Percentiles rank a stretch among this genome's conserved stretches.
phyloP scores from a whole-genome alignment of 441 rosid species.

The Iberis amara region DNA sequence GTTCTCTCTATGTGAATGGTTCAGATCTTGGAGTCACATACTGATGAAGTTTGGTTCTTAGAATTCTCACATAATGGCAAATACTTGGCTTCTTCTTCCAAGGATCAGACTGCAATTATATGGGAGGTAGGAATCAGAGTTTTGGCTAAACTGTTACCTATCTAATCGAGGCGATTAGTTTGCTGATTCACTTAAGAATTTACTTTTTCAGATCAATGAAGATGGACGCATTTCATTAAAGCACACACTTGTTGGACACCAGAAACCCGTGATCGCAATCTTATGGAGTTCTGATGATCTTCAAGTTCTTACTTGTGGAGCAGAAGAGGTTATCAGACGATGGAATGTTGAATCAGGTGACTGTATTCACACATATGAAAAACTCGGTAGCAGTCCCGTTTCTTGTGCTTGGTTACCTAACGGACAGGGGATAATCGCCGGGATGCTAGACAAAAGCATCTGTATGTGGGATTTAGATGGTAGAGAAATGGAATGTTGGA shows the following conservation, averaged over 20 bases:
- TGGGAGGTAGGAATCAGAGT: conserved; percentile 60
- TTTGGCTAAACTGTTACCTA: conserved; percentile 14
- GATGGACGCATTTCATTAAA: conserved; percentile 46
- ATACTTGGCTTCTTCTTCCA: conserved; percentile 80
- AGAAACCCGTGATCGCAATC: conserved; percentile 52
- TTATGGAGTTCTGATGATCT: conserved; percentile 62
- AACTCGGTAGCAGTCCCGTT: conserved; percentile 41
- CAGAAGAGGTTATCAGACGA: conserved; percentile 51
- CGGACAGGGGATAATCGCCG: conserved; percentile 48
- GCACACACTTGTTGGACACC: conserved; percentile 59
- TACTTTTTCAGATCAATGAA: conserved; percentile 42
- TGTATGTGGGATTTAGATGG: conserved; percentile 69
- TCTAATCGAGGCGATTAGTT: conserved; percentile 1
- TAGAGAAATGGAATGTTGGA: conserved; percentile 58
- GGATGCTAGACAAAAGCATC: conserved; percentile 54
- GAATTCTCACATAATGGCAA: conserved; percentile 83
- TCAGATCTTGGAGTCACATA: conserved; percentile 73
- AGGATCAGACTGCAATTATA: conserved; percentile 62
- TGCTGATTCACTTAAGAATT: conserved; percentile 14
- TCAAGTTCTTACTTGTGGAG: conserved; percentile 67
- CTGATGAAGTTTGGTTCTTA: conserved; percentile 87
- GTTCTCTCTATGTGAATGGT: conserved; percentile 34
- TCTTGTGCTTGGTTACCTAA: conserved; percentile 68
- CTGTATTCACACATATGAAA: conserved; percentile 50
- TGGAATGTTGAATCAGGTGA: conserved; percentile 64